Evolutionary conservation across 2,329 filamentous ascomycete species (phyloP).

Genomic region (Tricladium varicosporioides): DNA sequence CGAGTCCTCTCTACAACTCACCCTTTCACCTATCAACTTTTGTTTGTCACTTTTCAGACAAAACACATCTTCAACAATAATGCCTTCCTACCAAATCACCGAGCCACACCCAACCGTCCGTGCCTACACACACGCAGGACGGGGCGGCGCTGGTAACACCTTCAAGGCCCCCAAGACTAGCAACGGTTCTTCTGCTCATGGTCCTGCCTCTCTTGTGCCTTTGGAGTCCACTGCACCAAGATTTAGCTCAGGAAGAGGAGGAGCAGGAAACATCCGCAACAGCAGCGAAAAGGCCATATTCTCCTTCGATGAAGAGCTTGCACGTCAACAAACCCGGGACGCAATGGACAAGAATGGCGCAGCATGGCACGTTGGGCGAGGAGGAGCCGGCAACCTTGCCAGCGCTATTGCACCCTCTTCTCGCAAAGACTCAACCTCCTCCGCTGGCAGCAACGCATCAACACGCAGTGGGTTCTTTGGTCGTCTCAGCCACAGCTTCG

Average conservation of each 20-base stretch:
- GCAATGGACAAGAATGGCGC: constrained; percentile 25
- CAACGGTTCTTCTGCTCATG: constrained; percentile 23
- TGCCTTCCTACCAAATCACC: constrained; percentile 27
- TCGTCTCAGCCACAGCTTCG: constrained; percentile 25
- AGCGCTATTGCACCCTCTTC: constrained; percentile 8
- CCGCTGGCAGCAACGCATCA: background rate
- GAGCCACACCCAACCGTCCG: constrained; percentile 33
- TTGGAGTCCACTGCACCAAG: constrained; percentile 9
- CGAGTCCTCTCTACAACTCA: background rate
- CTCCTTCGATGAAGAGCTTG: constrained; percentile 35
- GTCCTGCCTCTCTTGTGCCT: constrained; percentile 27
- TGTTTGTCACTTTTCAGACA: background rate
- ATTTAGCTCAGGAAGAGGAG: constrained; percentile 32
- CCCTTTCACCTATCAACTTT: background rate
- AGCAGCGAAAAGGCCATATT: constrained; percentile 29
- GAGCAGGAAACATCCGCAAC: constrained; percentile 34
- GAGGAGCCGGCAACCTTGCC: constrained; percentile 32
- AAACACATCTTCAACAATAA: constrained; percentile 8
- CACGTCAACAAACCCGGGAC: constrained; percentile 29
- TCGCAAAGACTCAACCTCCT: constrained; percentile 28
- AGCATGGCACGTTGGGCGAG: constrained; percentile 31
- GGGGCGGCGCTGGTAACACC: constrained; percentile 34
- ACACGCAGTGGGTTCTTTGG: constrained; percentile 24
- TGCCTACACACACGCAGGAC: constrained; percentile 29
- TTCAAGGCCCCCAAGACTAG: constrained; percentile 32